Percentiles rank a stretch among this genome's conserved stretches.
These are phyloP conservation scores for Vitis hybrid DNA, from an alignment of 177 flowering plant genomes.

Conservation along the genomic window DNA sequence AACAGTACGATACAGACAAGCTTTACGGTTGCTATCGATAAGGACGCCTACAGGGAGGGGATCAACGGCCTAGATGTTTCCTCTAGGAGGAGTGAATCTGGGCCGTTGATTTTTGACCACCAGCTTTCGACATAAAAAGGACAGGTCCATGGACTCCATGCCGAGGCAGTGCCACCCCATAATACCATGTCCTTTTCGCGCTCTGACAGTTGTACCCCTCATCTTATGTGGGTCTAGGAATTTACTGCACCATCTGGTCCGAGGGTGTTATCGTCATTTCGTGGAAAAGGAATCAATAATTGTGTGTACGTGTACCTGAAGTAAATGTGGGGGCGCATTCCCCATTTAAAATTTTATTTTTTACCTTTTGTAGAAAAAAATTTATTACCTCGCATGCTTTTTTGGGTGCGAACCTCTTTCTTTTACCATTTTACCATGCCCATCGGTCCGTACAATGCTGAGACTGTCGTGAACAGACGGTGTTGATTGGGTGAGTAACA, in stretches of 20 bases:
- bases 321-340: neutral
- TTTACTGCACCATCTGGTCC: neutral
- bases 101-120: conserved; percentile 10
- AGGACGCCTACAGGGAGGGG: conserved; percentile 5
- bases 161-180: conserved; percentile 35
- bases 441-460: conserved; percentile 18
- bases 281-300: neutral
- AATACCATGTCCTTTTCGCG: conserved; percentile 33
- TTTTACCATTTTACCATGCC: neutral
- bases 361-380: conserved; percentile 7
- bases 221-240: neutral
- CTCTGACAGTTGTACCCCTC: conserved; percentile 17
- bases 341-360: neutral
- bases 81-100: conserved; percentile 1
- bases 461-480: conserved; percentile 17
- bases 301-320: neutral
- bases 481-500: conserved; percentile 15
- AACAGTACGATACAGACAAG: conserved; percentile 13
- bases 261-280: conserved; percentile 20
- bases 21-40: conserved; percentile 16
- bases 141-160: conserved; percentile 42
- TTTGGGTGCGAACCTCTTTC: neutral
- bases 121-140: conserved; percentile 39
- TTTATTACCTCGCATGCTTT: neutral
- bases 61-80: conserved; percentile 17